phyloP scores from a whole-genome alignment of 2,329 filamentous ascomycete genomes.

The Colletotrichum simmondsii region DNA sequence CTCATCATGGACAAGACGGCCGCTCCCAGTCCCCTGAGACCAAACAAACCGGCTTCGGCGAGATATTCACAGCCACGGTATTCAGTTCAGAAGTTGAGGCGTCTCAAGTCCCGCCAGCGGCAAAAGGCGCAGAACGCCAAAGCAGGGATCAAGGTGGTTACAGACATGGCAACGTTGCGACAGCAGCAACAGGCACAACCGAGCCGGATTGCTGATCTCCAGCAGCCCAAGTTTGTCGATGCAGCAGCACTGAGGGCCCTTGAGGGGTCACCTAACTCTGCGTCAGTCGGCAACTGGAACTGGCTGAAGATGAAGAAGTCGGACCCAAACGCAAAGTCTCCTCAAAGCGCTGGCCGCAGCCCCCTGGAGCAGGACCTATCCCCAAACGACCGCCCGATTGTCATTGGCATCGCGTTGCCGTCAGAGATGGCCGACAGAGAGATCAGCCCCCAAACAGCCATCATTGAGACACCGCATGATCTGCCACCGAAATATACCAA shows the following conservation, averaged over 20 bases:
- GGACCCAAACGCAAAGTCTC: constrained; percentile 39
- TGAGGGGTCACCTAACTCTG: constrained; percentile 64
- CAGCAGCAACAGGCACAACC: constrained; percentile 50
- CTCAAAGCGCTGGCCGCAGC: constrained; percentile 39
- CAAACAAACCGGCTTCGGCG: constrained; percentile 22
- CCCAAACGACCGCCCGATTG: constrained; percentile 76
- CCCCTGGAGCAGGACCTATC: constrained; percentile 63
- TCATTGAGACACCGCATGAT: constrained; percentile 52
- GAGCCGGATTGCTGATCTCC: constrained; percentile 40
- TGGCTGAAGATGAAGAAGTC: constrained; percentile 61
- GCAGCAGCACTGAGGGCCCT: constrained; percentile 69
- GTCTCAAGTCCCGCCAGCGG: constrained; percentile 68
- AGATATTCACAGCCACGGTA: constrained; percentile 39
- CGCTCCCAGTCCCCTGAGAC: constrained; percentile 24
- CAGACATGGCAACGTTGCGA: constrained; percentile 70
- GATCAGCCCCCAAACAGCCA: constrained; percentile 62
- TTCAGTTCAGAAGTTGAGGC: constrained; percentile 53
- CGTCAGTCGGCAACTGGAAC: constrained; percentile 67
- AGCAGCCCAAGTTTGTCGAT: constrained; percentile 64
- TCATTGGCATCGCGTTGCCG: constrained; percentile 77
- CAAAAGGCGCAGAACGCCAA: constrained; percentile 70
- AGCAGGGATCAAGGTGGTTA: constrained; percentile 76
- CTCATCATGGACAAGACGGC: constrained; percentile 38
- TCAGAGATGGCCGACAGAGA: constrained; percentile 51
- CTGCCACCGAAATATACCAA: constrained; percentile 27